phyloP scores from a whole-genome alignment of 2,329 filamentous ascomycete species.

The Talaromyces funiculosus region DNA sequence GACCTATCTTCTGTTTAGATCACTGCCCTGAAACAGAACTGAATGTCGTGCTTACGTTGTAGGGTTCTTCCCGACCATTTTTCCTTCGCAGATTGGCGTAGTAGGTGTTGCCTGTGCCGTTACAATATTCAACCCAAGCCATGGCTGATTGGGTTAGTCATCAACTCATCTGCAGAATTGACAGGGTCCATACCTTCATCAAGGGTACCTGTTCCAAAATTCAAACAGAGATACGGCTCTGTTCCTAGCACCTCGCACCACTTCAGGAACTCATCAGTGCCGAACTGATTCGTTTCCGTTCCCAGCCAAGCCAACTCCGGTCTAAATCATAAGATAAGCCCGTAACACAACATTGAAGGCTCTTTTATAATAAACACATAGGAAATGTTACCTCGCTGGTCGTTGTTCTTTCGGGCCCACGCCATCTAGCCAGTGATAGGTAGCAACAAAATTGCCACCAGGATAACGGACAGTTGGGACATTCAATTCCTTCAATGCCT shows the following conservation, averaged over 20 bases:
- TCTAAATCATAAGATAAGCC: conserved; percentile 28
- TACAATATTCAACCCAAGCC: conserved; percentile 83
- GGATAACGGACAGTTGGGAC: conserved; percentile 75
- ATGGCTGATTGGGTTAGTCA: conserved; percentile 43
- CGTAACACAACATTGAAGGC: not conserved
- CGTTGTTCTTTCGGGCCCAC: conserved; percentile 67
- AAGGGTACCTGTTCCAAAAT: conserved; percentile 64
- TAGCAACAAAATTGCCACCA: conserved; percentile 78
- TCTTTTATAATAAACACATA: not conserved
- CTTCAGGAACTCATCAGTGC: conserved; percentile 79
- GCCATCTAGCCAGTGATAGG: conserved; percentile 80
- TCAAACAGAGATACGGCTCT: conserved; percentile 73
- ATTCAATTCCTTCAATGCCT: conserved; percentile 65
- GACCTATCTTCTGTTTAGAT: conserved; percentile 36
- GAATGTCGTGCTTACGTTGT: conserved; percentile 47
- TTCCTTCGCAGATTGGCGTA: conserved; percentile 74
- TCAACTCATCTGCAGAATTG: not conserved
- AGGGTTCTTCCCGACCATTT: conserved; percentile 70
- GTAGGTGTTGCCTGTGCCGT: conserved; percentile 68
- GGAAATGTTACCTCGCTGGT: conserved; percentile 45
- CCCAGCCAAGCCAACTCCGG: conserved; percentile 76
- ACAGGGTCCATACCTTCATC: conserved; percentile 42
- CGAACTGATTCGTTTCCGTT: conserved; percentile 71
- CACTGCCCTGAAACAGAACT: not conserved
- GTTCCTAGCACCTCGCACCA: conserved; percentile 70